These are phyloP conservation scores for Magnaporthales sp. DNA, from an alignment of 2,329 filamentous ascomycete genomes.

Conservation along the genomic window DNA sequence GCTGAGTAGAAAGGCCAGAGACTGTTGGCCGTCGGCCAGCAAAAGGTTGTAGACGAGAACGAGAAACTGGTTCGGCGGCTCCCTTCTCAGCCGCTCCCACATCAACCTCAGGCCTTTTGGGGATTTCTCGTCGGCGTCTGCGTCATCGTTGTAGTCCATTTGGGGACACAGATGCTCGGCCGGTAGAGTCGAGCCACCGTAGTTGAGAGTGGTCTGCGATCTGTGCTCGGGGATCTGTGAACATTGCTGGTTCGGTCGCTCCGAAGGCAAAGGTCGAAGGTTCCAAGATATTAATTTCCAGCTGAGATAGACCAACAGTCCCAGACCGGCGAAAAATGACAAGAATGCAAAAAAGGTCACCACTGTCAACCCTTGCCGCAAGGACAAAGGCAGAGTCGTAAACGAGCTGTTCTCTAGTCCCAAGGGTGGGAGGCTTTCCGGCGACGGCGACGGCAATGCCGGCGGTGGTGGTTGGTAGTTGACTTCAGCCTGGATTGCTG, in stretches of 20 bases:
- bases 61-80: slow-evolving; percentile 55
- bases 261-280: background rate
- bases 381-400: background rate
- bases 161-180: background rate
- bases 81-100: slow-evolving; percentile 17
- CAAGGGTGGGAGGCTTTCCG: background rate
- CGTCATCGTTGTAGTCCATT: background rate
- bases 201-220: background rate
- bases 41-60: slow-evolving; percentile 62
- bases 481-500: background rate
- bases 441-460: background rate
- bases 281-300: background rate
- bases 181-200: background rate
- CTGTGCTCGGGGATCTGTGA: background rate
- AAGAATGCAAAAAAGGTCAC: background rate
- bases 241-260: background rate
- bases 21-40: slow-evolving; percentile 58
- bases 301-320: background rate
- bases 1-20: slow-evolving; percentile 55
- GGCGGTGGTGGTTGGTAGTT: background rate
- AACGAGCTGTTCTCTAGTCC: background rate
- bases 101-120: slow-evolving; percentile 5
- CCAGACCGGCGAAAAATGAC: background rate
- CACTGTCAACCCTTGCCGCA: background rate
- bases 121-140: background rate